phyloP scores from a whole-genome alignment of 129 eudicot species.

The Oenanthe sinensis region DNA sequence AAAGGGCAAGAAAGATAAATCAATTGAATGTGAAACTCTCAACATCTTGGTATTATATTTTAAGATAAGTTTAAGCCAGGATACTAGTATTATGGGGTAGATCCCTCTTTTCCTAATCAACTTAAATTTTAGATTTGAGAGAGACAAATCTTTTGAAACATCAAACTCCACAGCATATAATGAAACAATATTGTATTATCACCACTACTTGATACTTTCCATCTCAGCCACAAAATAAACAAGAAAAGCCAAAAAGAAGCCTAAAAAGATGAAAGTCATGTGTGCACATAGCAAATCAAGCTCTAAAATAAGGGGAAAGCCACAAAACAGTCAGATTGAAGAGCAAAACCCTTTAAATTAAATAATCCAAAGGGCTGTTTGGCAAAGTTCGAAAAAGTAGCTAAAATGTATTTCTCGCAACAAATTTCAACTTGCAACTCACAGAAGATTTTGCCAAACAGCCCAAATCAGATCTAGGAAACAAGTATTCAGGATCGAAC shows the following conservation, averaged over 20 bases:
- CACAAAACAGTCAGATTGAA: slow-evolving; percentile 8
- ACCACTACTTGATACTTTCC: slow-evolving; percentile 9
- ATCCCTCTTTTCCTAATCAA: not conserved
- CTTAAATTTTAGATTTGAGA: slow-evolving; percentile 8
- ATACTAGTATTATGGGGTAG: not conserved
- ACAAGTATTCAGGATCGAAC: not conserved
- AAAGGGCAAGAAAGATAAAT: not conserved
- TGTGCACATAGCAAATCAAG: slow-evolving; percentile 11
- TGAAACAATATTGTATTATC: slow-evolving; percentile 14
- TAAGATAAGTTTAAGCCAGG: not conserved
- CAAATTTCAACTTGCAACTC: not conserved
- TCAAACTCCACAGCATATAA: slow-evolving; percentile 25
- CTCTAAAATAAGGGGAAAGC: slow-evolving; percentile 10
- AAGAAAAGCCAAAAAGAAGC: slow-evolving; percentile 39
- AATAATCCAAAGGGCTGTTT: not conserved
- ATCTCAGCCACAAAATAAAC: slow-evolving; percentile 31
- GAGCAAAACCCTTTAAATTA: not conserved
- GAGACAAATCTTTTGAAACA: slow-evolving; percentile 38
- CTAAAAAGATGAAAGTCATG: slow-evolving; percentile 18
- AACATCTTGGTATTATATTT: not conserved
- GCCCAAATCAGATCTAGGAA: not conserved
- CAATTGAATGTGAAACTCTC: not conserved
- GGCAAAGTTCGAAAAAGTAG: not conserved
- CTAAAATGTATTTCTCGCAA: not conserved
- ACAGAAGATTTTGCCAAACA: not conserved